Evolutionary conservation across 306 rosid species (phyloP).

Genomic region (Lagenaria siceraria): DNA sequence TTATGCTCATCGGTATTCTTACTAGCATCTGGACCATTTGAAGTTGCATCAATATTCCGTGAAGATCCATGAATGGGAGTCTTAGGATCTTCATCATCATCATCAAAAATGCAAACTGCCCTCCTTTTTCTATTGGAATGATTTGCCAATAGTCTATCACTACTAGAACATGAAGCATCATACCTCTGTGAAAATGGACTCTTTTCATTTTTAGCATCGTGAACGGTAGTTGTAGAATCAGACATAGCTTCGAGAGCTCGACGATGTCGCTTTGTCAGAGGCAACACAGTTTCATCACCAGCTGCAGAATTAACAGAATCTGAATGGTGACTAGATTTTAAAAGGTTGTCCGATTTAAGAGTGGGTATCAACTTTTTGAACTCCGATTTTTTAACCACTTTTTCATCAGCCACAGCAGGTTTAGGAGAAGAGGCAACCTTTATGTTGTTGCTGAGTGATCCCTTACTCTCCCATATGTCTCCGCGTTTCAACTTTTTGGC

Average conservation of each 20-base stretch:
- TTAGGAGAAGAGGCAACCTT: slow-evolving; percentile 32
- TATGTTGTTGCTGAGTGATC: slow-evolving; percentile 27
- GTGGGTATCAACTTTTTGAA: slow-evolving; percentile 30
- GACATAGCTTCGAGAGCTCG: slow-evolving; percentile 40
- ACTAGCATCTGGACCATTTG: slow-evolving; percentile 27
- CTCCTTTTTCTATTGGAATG: slow-evolving; percentile 50
- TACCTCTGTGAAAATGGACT: slow-evolving; percentile 22
- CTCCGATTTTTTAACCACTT: slow-evolving; percentile 32
- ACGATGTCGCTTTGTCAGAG: slow-evolving; percentile 31
- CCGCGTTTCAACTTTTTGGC: slow-evolving; percentile 43
- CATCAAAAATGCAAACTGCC: slow-evolving; percentile 74
- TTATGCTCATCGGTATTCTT: slow-evolving; percentile 28
- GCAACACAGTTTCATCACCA: slow-evolving; percentile 37
- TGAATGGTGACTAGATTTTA: slow-evolving; percentile 23
- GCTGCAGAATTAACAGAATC: slow-evolving; percentile 31
- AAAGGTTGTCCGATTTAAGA: slow-evolving; percentile 44
- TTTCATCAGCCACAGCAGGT: slow-evolving; percentile 32
- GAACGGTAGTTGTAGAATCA: slow-evolving; percentile 32
- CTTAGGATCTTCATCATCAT: slow-evolving; percentile 60
- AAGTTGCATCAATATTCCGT: slow-evolving; percentile 34
- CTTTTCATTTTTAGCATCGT: slow-evolving; percentile 35
- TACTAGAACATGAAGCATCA: slow-evolving; percentile 23
- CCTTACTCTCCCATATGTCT: slow-evolving; percentile 32
- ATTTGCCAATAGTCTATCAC: slow-evolving; percentile 15
- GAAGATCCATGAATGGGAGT: slow-evolving; percentile 85